These are phyloP conservation scores for Sordariomycetes sp. DNA, from an alignment of 2,329 filamentous ascomycete genomes.

Conservation along the genomic window DNA sequence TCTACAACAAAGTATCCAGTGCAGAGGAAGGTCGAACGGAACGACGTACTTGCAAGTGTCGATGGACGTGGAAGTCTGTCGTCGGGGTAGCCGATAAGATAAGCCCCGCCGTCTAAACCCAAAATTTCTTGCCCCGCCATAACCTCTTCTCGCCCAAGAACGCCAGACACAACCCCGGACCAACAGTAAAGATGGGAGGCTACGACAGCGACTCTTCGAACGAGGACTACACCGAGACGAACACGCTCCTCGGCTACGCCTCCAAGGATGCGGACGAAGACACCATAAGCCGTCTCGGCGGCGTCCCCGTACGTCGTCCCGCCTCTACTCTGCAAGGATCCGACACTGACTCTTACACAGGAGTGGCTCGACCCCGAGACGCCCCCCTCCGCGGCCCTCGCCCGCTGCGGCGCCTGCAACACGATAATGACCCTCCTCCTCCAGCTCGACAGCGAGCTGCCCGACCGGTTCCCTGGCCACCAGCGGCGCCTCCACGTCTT, in stretches of 20 bases:
- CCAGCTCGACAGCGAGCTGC: conserved; percentile 83
- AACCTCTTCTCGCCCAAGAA: conserved; percentile 6
- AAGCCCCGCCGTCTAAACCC: conserved; percentile 18
- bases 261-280: conserved; percentile 70
- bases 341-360: conserved; percentile 25
- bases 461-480: conserved; percentile 73
- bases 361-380: conserved; percentile 68
- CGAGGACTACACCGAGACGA: conserved; percentile 63
- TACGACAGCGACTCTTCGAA: conserved; percentile 81
- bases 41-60: background rate
- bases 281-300: conserved; percentile 76
- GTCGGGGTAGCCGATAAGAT: conserved; percentile 11
- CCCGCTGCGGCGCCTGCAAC: conserved; percentile 80
- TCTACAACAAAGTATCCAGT: background rate
- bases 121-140: conserved; percentile 26
- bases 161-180: conserved; percentile 8
- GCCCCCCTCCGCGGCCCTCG: conserved; percentile 62
- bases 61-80: background rate
- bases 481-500: conserved; percentile 83
- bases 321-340: background rate
- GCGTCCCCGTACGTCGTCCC: conserved; percentile 57
- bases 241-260: conserved; percentile 81
- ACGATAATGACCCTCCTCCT: conserved; percentile 72
- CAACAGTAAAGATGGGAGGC: conserved; percentile 41
- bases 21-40: background rate